These are phyloP conservation scores for Phalaenopsis aphrodite DNA, from an alignment of 106 monocot genomes.

Conservation along the genomic window DNA sequence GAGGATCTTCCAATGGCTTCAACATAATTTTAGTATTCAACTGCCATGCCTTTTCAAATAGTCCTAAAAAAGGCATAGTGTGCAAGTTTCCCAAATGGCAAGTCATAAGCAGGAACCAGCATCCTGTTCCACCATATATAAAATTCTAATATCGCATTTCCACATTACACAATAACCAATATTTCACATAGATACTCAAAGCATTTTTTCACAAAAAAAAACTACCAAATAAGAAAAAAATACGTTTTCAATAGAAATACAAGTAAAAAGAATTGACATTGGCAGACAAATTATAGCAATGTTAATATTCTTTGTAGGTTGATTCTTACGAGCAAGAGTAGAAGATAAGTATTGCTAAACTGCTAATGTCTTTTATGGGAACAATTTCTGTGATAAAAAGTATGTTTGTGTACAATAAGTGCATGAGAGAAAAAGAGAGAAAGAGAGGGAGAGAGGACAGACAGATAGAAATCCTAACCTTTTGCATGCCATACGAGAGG, in stretches of 20 bases:
- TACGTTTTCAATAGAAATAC: background rate
- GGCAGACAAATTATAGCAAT: background rate
- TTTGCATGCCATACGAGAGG: slow-evolving; percentile 84
- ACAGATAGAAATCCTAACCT: slow-evolving; percentile 28
- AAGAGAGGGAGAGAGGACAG: background rate
- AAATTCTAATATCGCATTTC: background rate
- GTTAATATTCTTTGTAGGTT: background rate
- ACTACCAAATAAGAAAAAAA: background rate
- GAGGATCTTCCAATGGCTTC: slow-evolving; percentile 83
- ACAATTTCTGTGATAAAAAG: background rate
- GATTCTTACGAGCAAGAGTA: background rate
- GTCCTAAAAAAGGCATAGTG: slow-evolving; percentile 71
- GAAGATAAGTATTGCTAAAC: background rate
- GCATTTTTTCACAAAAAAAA: background rate
- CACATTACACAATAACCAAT: background rate
- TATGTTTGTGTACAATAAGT: background rate
- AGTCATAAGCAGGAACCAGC: slow-evolving; percentile 84
- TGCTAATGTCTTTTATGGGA: background rate
- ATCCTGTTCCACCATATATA: slow-evolving; percentile 39
- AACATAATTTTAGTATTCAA: slow-evolving; percentile 66
- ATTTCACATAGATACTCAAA: background rate
- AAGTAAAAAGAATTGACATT: background rate
- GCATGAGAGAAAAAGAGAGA: background rate
- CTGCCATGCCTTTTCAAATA: slow-evolving; percentile 66
- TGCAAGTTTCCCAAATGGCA: slow-evolving; percentile 81